phyloP scores from a whole-genome alignment of 2,329 filamentous ascomycete genomes.

The Sarocladiaceae sp. region DNA sequence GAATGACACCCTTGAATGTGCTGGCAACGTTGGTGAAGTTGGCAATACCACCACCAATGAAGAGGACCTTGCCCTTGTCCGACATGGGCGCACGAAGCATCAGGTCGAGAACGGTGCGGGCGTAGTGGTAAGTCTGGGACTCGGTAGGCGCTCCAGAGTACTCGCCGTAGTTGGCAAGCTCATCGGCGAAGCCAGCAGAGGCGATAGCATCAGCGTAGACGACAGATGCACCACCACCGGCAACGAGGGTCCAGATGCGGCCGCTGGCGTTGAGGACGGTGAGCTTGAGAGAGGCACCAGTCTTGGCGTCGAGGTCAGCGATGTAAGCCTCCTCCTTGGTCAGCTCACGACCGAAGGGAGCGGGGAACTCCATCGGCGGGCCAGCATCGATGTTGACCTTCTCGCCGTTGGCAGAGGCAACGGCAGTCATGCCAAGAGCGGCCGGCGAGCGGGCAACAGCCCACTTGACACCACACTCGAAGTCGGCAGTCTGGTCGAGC shows the following conservation, averaged over 20 bases:
- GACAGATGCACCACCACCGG: slow-evolving; percentile 98
- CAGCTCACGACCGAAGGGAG: slow-evolving; percentile 96
- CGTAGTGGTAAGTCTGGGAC: slow-evolving; percentile 99
- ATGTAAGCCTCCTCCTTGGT: slow-evolving; percentile 99
- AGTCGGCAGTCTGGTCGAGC: slow-evolving; percentile 97
- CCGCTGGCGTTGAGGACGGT: slow-evolving; percentile 89
- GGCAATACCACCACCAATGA: slow-evolving; percentile 99
- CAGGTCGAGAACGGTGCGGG: slow-evolving; percentile 90
- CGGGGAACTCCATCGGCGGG: slow-evolving; percentile 97
- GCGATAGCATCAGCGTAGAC: slow-evolving; percentile 99
- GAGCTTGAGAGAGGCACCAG: slow-evolving; percentile 95
- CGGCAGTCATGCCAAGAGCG: slow-evolving; percentile 74
- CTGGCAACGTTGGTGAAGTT: slow-evolving; percentile 99
- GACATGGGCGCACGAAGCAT: slow-evolving; percentile 86
- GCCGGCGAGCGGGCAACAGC: slow-evolving; percentile 87
- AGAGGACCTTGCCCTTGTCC: slow-evolving; percentile 94
- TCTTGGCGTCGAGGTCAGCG: slow-evolving; percentile 97
- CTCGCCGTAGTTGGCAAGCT: slow-evolving; percentile 99
- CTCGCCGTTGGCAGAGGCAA: slow-evolving; percentile 53
- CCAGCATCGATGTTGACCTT: slow-evolving; percentile 94
- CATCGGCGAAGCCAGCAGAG: slow-evolving; percentile 86
- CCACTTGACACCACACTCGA: slow-evolving; percentile 99
- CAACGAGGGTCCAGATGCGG: slow-evolving; percentile 96
- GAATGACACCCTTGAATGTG: slow-evolving; percentile 99
- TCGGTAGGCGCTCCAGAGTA: slow-evolving; percentile 98